Base-by-base conservation (phyloP, 257 asterid genomes). In the Mentha longifolia region DNA sequence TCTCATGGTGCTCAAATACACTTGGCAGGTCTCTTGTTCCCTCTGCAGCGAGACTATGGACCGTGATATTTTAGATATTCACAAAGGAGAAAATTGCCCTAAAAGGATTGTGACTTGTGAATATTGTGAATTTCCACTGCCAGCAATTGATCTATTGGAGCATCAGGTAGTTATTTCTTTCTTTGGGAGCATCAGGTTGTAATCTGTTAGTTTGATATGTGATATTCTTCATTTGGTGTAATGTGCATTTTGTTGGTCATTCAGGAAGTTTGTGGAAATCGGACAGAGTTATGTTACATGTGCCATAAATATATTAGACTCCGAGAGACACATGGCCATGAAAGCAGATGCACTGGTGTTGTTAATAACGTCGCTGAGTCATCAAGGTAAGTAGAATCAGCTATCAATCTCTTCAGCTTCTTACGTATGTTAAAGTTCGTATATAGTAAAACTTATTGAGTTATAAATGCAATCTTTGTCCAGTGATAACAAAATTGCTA, bases 241-340 rank as follows among this genome's bases (percentile, higher is more conserved):
- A 76, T 68, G 31, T 54, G 61, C 37, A 67, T 66, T 66, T 62
- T 50, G 9, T 52, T 76, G 39, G 15, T 72, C 78, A n/a, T 78
- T 46, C 86, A 95, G 99, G 98, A 93, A 83, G 96, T 93, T 42
- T 93, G 98, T 71, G 98, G 98, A 64, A 93, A 89, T 80, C 92
- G 98, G 51, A 93, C 98, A 42, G 98, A 93, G 78, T 73, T 81
- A 68, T 93, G 98, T 58, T 82, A 73, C 74, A 50, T 81, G 76
- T 93, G 98, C 82, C 86, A 80, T 81, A 87, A 83, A 81, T 95
- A 95, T 74, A 80, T 95, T 37, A 88, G 98, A 85, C 96, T 95
- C 56, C 90, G 95, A 9, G 96, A 92, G 81, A 90, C 78, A 69
- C 68, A 82, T 75, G 80, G 78, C 76, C 99, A 95, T 78, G 97